Evolutionary conservation across 2,329 filamentous ascomycete species (phyloP).

Genomic region (Colletotrichum brevisporum): DNA sequence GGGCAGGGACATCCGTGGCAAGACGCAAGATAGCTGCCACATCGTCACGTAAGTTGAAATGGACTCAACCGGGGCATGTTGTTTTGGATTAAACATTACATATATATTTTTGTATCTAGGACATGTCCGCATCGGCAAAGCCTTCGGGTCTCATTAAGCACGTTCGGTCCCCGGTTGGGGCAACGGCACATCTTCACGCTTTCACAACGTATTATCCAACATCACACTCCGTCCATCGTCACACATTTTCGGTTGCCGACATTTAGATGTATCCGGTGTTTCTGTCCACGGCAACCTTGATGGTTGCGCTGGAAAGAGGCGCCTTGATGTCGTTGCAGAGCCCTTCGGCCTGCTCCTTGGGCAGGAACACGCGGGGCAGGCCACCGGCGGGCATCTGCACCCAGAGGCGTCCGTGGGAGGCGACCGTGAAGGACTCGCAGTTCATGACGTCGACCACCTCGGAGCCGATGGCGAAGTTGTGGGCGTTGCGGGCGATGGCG

Average conservation of each 20-base stretch:
- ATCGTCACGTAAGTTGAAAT: no score
- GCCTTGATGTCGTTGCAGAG: constrained; percentile 36
- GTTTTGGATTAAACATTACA: not conserved
- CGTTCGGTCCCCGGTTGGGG: not conserved
- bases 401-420: constrained; percentile 34
- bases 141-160: not conserved
- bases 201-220: not conserved
- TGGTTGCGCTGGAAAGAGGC: constrained; percentile 26
- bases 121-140: not conserved
- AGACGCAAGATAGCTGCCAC: no score
- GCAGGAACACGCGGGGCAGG: constrained; percentile 35
- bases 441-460: constrained; percentile 57
- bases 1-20: no score
- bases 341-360: constrained; percentile 34
- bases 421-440: constrained; percentile 51
- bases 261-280: constrained; percentile 24
- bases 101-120: not conserved
- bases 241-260: not conserved
- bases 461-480: constrained; percentile 52
- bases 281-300: constrained; percentile 38
- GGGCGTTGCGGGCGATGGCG: constrained; percentile 49
- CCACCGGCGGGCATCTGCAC: constrained; percentile 38
- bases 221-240: not conserved
- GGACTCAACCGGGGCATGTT: no score
- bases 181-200: not conserved